phyloP scores from a whole-genome alignment of 331 rosid genomes.

The Malus hybrid region DNA sequence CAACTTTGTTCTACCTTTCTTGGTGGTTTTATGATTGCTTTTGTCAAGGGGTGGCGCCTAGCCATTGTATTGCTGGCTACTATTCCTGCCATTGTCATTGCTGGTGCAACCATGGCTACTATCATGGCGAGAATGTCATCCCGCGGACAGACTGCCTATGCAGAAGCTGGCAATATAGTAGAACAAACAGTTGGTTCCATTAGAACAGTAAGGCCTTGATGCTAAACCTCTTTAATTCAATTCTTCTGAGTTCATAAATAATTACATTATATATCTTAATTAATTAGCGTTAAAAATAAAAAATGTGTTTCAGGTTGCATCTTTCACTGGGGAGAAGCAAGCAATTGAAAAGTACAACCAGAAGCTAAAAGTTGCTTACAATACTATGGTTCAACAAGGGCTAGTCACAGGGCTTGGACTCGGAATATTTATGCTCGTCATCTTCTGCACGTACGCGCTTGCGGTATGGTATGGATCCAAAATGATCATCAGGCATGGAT shows the following conservation, averaged over 20 bases:
- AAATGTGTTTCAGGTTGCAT: slow-evolving; percentile 44
- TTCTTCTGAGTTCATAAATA: not conserved
- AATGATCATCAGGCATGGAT: slow-evolving; percentile 53
- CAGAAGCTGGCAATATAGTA: slow-evolving; percentile 70
- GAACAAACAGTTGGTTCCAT: slow-evolving; percentile 75
- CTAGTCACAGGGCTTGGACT: slow-evolving; percentile 58
- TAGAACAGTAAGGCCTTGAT: slow-evolving; percentile 49
- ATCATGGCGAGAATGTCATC: slow-evolving; percentile 47
- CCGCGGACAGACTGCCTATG: slow-evolving; percentile 73
- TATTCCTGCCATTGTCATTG: slow-evolving; percentile 38
- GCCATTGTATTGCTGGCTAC: slow-evolving; percentile 54
- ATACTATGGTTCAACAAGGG: slow-evolving; percentile 50
- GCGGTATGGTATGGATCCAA: slow-evolving; percentile 85
- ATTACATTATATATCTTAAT: not conserved
- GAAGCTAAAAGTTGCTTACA: slow-evolving; percentile 56
- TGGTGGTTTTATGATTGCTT: slow-evolving; percentile 67
- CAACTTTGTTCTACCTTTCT: slow-evolving; percentile 61
- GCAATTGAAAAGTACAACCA: slow-evolving; percentile 58
- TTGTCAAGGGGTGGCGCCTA: slow-evolving; percentile 66
- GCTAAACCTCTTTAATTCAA: not conserved
- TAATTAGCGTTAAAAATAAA: not conserved
- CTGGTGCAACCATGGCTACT: slow-evolving; percentile 37
- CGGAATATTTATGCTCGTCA: slow-evolving; percentile 33
- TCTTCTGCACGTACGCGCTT: slow-evolving; percentile 67
- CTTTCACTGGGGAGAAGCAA: slow-evolving; percentile 79